Conservation (phyloP, 2,329 filamentous ascomycete species). For the Fusarium sacchari region DNA sequence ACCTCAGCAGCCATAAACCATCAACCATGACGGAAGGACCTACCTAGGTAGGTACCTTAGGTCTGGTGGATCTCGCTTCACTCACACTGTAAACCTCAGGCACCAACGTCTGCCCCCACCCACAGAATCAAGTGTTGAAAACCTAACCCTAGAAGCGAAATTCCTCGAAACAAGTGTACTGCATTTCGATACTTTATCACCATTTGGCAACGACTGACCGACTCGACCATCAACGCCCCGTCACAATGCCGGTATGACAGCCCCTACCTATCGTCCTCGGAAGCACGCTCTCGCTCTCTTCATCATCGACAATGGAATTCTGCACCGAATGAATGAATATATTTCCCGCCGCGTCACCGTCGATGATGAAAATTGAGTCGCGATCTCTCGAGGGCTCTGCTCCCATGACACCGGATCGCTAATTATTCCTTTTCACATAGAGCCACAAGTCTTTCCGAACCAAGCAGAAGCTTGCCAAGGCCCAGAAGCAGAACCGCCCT, state of each 20-base stretch:
- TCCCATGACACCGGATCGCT: constrained; percentile 35
- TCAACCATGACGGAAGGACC: background rate
- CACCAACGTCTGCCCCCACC: constrained; percentile 24
- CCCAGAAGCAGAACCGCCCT: constrained; percentile 99
- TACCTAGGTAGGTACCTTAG: too few species aligned
- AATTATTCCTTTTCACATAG: constrained; percentile 59
- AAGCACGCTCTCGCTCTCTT: constrained; percentile 15
- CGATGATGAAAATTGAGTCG: constrained; percentile 20
- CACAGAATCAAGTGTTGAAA: constrained; percentile 51
- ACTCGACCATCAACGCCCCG: constrained; percentile 53
- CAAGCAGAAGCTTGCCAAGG: constrained; percentile 99
- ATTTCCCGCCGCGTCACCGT: background rate
- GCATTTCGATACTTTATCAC: constrained; percentile 43
- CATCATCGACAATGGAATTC: constrained; percentile 15
- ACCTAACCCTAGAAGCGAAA: constrained; percentile 49
- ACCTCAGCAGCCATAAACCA: constrained; percentile 3
- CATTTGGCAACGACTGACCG: constrained; percentile 47
- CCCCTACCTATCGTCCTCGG: constrained; percentile 4
- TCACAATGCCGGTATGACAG: constrained; percentile 56
- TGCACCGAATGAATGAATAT: constrained; percentile 15
- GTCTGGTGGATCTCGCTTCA: background rate
- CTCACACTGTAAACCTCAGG: constrained; percentile 23
- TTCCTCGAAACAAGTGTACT: constrained; percentile 1
- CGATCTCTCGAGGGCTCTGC: constrained; percentile 10
- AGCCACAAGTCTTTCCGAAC: constrained; percentile 99